phyloP scores from a whole-genome alignment of 139 green algal genomes.

The Haematococcus sp. region DNA sequence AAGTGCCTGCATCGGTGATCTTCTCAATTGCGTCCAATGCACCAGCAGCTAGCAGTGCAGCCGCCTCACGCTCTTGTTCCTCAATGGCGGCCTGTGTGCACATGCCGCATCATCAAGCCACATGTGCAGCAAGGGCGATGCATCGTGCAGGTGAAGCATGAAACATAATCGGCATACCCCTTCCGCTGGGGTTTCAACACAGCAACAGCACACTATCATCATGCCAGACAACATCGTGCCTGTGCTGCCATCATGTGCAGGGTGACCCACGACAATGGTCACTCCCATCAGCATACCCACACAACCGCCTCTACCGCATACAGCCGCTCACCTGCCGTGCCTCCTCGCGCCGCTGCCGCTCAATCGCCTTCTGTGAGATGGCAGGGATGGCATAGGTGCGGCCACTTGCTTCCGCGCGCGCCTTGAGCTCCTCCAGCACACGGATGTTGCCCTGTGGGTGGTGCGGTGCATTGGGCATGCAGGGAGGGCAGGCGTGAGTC shows the following conservation, averaged over 20 bases:
- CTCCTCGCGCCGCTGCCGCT: slow-evolving; percentile 31
- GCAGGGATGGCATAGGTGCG: slow-evolving; percentile 49
- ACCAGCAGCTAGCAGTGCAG: slow-evolving; percentile 26
- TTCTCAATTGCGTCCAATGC: slow-evolving; percentile 9
- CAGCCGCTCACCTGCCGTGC: slow-evolving; percentile 23
- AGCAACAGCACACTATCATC: too few species aligned
- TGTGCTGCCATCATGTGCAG: too few species aligned
- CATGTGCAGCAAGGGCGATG: too few species aligned
- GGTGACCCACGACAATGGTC: too few species aligned
- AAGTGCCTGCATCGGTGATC: background rate
- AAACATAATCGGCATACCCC: too few species aligned
- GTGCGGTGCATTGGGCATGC: background rate
- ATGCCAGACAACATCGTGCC: too few species aligned
- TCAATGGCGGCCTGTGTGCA: slow-evolving; percentile 55
- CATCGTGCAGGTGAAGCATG: too few species aligned
- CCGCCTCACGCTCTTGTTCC: slow-evolving; percentile 71
- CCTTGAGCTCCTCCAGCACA: slow-evolving; percentile 49
- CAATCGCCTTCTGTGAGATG: slow-evolving; percentile 43
- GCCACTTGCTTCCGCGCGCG: slow-evolving; percentile 46
- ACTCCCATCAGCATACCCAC: too few species aligned
- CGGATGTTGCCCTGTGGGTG: slow-evolving; percentile 1
- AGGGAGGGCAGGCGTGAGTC: too few species aligned
- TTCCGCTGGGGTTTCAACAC: too few species aligned
- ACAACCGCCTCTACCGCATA: slow-evolving; percentile 10
- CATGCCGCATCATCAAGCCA: too few species aligned